Base-by-base conservation (phyloP, 2,329 filamentous ascomycete genomes). In the Mollisiaceae sp. region DNA sequence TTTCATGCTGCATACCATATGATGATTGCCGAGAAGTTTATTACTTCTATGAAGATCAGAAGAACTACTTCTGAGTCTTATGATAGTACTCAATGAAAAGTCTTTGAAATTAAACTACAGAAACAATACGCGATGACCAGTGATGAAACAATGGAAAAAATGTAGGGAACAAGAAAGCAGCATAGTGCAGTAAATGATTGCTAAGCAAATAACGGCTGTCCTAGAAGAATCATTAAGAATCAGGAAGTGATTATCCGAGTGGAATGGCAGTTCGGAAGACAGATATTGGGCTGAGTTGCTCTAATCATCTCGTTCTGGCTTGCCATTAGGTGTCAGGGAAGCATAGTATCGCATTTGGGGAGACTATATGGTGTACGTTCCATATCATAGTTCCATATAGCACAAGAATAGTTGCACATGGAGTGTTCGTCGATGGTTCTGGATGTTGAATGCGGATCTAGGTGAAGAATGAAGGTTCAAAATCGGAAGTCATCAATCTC, bases 1-100 rank as follows among this genome's bases (percentile, higher is more conserved):
- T 54, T 54, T 32, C 50, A 54, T 50, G 50, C 50, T 54, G 50
- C 50, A 32, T 35, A 54, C 50, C 50, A 35, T n/a, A 32, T 54
- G 24, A 54, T 35, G 50, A 54, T 35, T 54, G 14, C 15, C 24
- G 5, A 18, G 27, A 24, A 27, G 22, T 54, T 54, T 4, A 54
- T 54, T 12, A 27, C 27, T 54, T 6, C 12, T 54, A 32, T 35
- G 50, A 54, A 54, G 24, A 35, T 35, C 22, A 9, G 50, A 35
- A 32, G 22, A 27, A 11, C 6, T 35, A 2, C 24, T 22, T 32
- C 27, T 14, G 50, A 54, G 50, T 32, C 50, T 50, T 50, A 22
- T 27, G 45, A 50, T 5, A 24, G 45, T 50, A 50, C n/a, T 32
- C 3, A 32, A 32, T 32, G 27, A 32, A 32, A 32, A 32, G 27